These are phyloP conservation scores for Berberis vulgaris DNA, from an alignment of 164 flowering plant species.

Conservation along the genomic window DNA sequence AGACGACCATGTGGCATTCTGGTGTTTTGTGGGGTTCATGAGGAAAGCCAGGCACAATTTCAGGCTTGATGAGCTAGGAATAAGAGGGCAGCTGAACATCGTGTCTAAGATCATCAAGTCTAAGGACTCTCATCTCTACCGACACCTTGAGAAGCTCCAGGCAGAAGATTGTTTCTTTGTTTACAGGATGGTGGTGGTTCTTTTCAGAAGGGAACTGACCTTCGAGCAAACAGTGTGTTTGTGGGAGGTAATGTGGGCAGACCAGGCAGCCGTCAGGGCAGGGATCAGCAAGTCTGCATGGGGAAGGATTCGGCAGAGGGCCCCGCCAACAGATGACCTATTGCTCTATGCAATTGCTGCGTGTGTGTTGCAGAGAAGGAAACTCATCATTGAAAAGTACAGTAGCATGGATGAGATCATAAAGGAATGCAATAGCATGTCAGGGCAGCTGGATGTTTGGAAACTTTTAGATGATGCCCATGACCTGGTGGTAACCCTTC, in stretches of 20 bases:
- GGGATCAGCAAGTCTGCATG: conserved; percentile 81
- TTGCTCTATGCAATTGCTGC: conserved; percentile 27
- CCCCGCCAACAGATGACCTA: conserved; percentile 10
- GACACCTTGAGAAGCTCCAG: conserved; percentile 75
- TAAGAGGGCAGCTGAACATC: conserved; percentile 66
- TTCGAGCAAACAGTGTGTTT: conserved; percentile 85
- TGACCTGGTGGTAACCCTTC: conserved; percentile 26
- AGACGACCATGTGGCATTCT: conserved; percentile 90
- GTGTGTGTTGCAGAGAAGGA: conserved; percentile 77
- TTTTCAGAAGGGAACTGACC: conserved; percentile 78
- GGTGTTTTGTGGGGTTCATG: conserved; percentile 98
- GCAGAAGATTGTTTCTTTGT: conserved; percentile 96
- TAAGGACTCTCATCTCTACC: conserved; percentile 84
- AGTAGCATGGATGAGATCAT: conserved; percentile 92
- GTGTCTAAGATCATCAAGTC: conserved; percentile 80
- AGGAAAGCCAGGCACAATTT: conserved; percentile 89
- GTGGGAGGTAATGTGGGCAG: conserved; percentile 99
- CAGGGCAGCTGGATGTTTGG: conserved; percentile 43
- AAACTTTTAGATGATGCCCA: conserved; percentile 93
- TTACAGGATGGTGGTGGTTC: conserved; percentile 96
- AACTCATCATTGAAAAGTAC: conserved; percentile 76
- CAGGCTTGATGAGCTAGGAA: conserved; percentile 87
- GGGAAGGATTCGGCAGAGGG: conserved; percentile 43
- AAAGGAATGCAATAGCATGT: conserved; percentile 79
- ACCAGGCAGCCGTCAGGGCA: conserved; percentile 86